These are phyloP conservation scores for Yarrowia sp. DNA, from an alignment of 805 yeast genomes.

Conservation along the genomic window DNA sequence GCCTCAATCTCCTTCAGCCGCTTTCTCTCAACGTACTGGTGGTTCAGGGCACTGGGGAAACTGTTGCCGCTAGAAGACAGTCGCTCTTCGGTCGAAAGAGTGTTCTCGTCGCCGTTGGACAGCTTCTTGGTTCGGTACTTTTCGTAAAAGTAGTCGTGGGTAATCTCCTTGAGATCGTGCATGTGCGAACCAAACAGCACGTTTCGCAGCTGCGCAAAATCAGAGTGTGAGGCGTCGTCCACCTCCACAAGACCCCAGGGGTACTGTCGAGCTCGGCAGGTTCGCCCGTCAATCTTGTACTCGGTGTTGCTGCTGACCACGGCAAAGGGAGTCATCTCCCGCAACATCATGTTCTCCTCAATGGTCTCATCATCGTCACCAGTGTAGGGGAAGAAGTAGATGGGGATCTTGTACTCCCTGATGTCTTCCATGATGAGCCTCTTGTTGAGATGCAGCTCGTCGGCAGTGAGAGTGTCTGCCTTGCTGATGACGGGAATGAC, in stretches of 20 bases:
- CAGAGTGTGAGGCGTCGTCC: slow-evolving; percentile 53
- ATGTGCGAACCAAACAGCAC: slow-evolving; percentile 81
- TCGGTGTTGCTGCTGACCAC: slow-evolving; percentile 59
- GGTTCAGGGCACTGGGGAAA: slow-evolving; percentile 35
- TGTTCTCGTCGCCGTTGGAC: slow-evolving; percentile 49
- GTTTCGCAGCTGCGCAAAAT: slow-evolving; percentile 58
- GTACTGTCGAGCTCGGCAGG: slow-evolving; percentile 61
- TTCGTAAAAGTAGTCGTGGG: slow-evolving; percentile 68
- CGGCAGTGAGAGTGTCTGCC: slow-evolving; percentile 82
- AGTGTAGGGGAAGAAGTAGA: slow-evolving; percentile 70
- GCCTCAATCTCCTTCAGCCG: slow-evolving; percentile 47
- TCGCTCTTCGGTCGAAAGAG: slow-evolving; percentile 20
- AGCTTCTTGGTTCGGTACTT: slow-evolving; percentile 70
- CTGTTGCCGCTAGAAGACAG: slow-evolving; percentile 42
- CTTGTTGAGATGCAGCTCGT: slow-evolving; percentile 78
- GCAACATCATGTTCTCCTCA: slow-evolving; percentile 52
- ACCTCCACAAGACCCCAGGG: slow-evolving; percentile 71
- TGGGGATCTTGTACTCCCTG: slow-evolving; percentile 70
- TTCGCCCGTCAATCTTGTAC: slow-evolving; percentile 52
- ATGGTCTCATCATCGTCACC: slow-evolving; percentile 48
- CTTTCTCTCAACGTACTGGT: slow-evolving; percentile 43
- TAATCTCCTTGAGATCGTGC: slow-evolving; percentile 65
- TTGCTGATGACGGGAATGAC: slow-evolving; percentile 86
- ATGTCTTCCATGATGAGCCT: slow-evolving; percentile 78
- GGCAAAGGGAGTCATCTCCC: slow-evolving; percentile 66